phyloP scores from a whole-genome alignment of 2,329 filamentous ascomycete species.

The Pseudogymnoascus sp. region DNA sequence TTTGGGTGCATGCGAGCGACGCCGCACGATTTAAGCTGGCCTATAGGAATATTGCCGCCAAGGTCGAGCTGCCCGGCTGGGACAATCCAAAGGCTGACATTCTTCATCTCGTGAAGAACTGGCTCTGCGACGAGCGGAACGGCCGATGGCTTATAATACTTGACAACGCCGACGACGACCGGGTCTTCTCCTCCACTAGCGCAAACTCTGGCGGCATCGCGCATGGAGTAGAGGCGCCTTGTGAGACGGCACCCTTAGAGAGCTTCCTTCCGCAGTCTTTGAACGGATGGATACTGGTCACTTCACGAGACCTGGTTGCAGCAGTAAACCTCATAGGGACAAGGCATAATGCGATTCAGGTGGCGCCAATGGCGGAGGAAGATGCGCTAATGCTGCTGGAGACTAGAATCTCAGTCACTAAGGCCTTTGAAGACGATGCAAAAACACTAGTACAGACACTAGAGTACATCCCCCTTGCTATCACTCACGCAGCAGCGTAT shows the following conservation, averaged over 20 bases:
- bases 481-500: constrained; percentile 24
- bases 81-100: constrained; percentile 16
- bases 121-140: constrained; percentile 15
- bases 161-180: constrained; percentile 18
- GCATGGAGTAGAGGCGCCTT: background rate
- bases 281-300: constrained; percentile 10
- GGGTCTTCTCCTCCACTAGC: constrained; percentile 8
- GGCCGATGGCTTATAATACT: constrained; percentile 19
- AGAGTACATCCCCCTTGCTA: constrained; percentile 24
- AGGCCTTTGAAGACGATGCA: background rate
- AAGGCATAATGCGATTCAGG: background rate
- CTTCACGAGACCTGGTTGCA: constrained; percentile 1
- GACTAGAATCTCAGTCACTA: background rate
- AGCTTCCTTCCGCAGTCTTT: background rate
- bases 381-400: constrained; percentile 10
- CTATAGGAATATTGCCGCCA: constrained; percentile 17
- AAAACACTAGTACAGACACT: constrained; percentile 15
- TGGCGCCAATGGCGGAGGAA: background rate
- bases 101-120: constrained; percentile 13
- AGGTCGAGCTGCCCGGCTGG: constrained; percentile 11
- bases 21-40: constrained; percentile 13
- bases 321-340: background rate
- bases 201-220: too few species aligned
- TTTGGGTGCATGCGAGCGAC: constrained; percentile 19
- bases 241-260: background rate